phyloP scores from a whole-genome alignment of 2,329 filamentous ascomycete species.

The Tolypocladium endophyticum region DNA sequence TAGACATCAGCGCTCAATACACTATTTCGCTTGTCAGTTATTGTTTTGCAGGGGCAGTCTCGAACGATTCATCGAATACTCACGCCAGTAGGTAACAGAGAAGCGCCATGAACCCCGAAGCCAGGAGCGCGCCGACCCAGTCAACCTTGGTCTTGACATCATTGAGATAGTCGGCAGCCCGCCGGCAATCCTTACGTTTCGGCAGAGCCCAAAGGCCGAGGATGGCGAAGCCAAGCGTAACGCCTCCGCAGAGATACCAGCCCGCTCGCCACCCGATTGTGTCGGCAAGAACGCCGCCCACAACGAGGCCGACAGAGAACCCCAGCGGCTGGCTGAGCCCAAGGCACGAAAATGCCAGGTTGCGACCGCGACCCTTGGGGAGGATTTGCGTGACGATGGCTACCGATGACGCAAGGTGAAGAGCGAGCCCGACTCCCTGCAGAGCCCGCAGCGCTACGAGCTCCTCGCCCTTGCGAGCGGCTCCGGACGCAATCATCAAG shows the following conservation, averaged over 20 bases:
- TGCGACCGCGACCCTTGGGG: slow-evolving; percentile 21
- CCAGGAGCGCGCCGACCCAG: slow-evolving; percentile 40
- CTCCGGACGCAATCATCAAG: slow-evolving; percentile 20
- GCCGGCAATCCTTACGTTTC: neutral
- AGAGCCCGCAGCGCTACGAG: slow-evolving; percentile 27
- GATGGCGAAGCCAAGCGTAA: slow-evolving; percentile 23
- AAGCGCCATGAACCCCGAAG: slow-evolving; percentile 33
- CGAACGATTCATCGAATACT: slow-evolving; percentile 11
- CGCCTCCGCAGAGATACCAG: slow-evolving; percentile 28
- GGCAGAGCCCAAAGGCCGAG: slow-evolving; percentile 26
- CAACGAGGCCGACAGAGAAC: slow-evolving; percentile 37
- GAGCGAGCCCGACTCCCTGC: slow-evolving; percentile 25
- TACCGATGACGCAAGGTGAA: slow-evolving; percentile 25
- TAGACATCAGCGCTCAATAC: slow-evolving; percentile 25
- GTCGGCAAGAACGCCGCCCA: slow-evolving; percentile 37
- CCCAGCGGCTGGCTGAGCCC: slow-evolving; percentile 36
- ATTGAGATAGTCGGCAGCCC: slow-evolving; percentile 9
- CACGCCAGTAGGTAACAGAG: slow-evolving; percentile 45
- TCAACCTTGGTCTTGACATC: slow-evolving; percentile 32
- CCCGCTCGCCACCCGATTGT: slow-evolving; percentile 35
- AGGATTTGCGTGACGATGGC: slow-evolving; percentile 21
- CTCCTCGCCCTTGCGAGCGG: slow-evolving; percentile 16
- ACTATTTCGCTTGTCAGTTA: slow-evolving; percentile 4
- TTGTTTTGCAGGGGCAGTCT: neutral
- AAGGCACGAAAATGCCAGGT: slow-evolving; percentile 30